Base-by-base conservation (phyloP, 2,329 filamentous ascomycete genomes). In the Aspergillus novoparasiticus region DNA sequence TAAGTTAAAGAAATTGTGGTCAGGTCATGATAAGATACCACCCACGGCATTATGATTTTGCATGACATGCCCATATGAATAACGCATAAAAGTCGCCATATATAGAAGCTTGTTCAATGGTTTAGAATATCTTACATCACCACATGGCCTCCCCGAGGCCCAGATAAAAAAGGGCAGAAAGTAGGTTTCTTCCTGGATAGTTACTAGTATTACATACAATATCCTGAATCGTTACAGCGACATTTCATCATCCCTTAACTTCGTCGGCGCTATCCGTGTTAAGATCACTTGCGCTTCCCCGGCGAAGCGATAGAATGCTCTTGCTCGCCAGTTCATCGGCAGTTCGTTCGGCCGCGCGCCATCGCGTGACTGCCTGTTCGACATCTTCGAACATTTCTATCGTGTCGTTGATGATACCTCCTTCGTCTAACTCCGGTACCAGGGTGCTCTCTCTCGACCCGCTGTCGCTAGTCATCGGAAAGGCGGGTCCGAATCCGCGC, bases 331-430 rank as follows among this genome's bases (percentile, higher is more conserved):
- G 34, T 58, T 78, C 78, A 61, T 80, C 79, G 2, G 76, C 74
- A 21, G 77, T 75, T 51, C 79, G 70, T 66, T 96, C 91, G 1
- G 90, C 90, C 59, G 88, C 90, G 34, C 92, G 87, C 82, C 94
- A 89, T 69, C 90, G 89, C 45, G 86, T 87, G 19, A 96, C 85
- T 23, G 90, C 86, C 74, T 90, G 89, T 79, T 96, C 90, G 1
- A 96, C 92, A 76, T 94, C 91, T 63, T 90, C 85, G 71, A 93
- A 96, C 93, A 97, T 97, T 76, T 92, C 90, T 61, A 90, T 84
- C 1, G 94, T 93, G 73, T 96, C 93, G 63, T 91, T 90, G 36
- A 97, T 94, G 34, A 97, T 89, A 4, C 91, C 92, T 43, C 94
- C 92, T 77, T 96, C 93, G 67, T 93, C 90, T 14, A 89, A 83